A percentile compares a stretch with the other conserved stretches of the same genome.
Conservation (phyloP, 2,329 filamentous ascomycete species). For the Zymoseptoria passerinii region DNA sequence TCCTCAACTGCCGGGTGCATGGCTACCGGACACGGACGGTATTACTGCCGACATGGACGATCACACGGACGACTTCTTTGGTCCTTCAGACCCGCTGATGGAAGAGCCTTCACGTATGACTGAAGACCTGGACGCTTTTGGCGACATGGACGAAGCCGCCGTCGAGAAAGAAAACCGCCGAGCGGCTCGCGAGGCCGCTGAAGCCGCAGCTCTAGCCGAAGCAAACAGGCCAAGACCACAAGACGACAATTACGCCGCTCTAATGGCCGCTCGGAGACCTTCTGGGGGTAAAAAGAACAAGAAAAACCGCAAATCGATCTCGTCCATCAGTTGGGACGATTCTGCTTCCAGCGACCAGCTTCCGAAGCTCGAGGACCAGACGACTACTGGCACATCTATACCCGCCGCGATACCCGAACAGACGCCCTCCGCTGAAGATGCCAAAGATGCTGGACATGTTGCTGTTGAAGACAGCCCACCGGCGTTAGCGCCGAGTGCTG, state of each 20-base stretch:
- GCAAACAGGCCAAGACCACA: constrained; percentile 5
- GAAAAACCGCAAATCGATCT: constrained; percentile 1
- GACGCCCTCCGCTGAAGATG: not conserved
- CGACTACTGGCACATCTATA: not conserved
- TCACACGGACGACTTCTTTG: not conserved
- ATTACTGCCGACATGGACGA: not conserved
- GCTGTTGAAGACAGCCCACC: not conserved
- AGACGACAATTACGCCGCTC: not conserved
- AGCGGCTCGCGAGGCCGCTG: not conserved
- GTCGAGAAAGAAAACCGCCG: not conserved
- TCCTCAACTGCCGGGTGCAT: not conserved
- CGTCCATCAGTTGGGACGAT: not conserved
- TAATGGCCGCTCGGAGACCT: not conserved
- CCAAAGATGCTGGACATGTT: not conserved
- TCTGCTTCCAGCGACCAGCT: not conserved
- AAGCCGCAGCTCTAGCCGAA: constrained; percentile 2
- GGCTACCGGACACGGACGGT: not conserved
- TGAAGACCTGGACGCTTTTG: constrained; percentile 13
- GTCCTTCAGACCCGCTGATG: constrained; percentile 5
- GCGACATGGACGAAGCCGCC: constrained; percentile 1
- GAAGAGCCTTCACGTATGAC: constrained; percentile 13
- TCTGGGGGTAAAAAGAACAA: not conserved
- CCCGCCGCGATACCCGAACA: not conserved
- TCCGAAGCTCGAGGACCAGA: not conserved
- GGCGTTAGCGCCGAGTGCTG: constrained; percentile 18